These are phyloP conservation scores for Bisporella sp. DNA, from an alignment of 2,329 filamentous ascomycete genomes.

Conservation along the genomic window DNA sequence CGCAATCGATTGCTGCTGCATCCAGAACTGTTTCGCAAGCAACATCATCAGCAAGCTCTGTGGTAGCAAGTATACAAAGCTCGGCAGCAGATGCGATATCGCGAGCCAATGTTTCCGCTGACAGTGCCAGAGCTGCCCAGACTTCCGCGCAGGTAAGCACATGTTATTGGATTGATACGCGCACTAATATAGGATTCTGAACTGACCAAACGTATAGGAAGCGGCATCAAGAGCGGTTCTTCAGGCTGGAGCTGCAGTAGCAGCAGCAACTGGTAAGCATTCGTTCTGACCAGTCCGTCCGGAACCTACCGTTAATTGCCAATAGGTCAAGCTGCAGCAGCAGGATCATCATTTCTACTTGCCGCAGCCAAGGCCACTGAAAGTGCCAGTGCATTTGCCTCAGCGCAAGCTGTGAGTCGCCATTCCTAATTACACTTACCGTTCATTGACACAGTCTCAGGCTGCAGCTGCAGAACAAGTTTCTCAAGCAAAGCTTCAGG, in stretches of 20 bases:
- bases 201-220: slow-evolving; percentile 8
- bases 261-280: slow-evolving; percentile 22
- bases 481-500: slow-evolving; percentile 12
- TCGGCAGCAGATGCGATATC: slow-evolving; percentile 17
- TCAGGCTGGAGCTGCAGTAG: slow-evolving; percentile 21
- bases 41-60: slow-evolving; percentile 18
- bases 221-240: slow-evolving; percentile 18
- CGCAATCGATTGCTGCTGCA: slow-evolving; percentile 19
- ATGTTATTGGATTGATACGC: not conserved
- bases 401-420: slow-evolving; percentile 15
- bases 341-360: slow-evolving; percentile 20
- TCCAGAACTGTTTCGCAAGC: slow-evolving; percentile 18
- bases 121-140: slow-evolving; percentile 15
- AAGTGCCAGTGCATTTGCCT: slow-evolving; percentile 12
- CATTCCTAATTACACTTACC: not conserved
- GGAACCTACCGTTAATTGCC: slow-evolving; percentile 1
- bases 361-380: slow-evolving; percentile 20
- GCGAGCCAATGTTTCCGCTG: slow-evolving; percentile 15
- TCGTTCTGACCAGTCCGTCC: not conserved
- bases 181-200: not conserved
- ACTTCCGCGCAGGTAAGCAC: slow-evolving; percentile 16
- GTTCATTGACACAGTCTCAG: slow-evolving; percentile 4
- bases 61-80: slow-evolving; percentile 14
- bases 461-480: slow-evolving; percentile 17
- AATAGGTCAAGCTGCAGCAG: slow-evolving; percentile 22